Base-by-base conservation (phyloP, 129 eudicot genomes). In the Cynara cardunculus region DNA sequence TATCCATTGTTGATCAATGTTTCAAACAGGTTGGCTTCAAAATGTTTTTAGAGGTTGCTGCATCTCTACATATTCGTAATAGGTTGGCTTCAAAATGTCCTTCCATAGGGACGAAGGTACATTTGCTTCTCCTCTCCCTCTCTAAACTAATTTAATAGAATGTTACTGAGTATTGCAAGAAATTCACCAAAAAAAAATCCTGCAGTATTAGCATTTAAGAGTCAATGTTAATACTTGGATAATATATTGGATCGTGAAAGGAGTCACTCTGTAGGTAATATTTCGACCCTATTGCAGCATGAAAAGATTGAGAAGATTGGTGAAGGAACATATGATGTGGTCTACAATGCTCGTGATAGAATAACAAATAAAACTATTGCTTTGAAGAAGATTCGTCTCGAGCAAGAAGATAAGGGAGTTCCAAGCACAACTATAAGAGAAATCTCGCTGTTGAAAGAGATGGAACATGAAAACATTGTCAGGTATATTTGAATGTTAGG, bases 321-420 rank as follows among this genome's bases (percentile, higher is more conserved):
- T 16, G 94, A 92, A 85, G 98, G 98, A 81, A 92, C 98, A 1
- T 94, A 90, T n/a, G 97, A 97, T 69, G 98, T 94, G 71, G 98
- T 94, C 25, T 94, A 92, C 85, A 94, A 92, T 87, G 97, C 96
- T 80, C 97, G 98, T 75, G 96, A 92, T 80, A 85, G 81, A 25
- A 81, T 78, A 71, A 92, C 97, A 12, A 94, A 94, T 82, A 90
- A 94, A 85, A 94, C 96, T 62, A 90, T 94, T 82, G 98, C 98
- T 27, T 82, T 94, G 85, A 94, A 94, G 87, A 94, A 94, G 84
- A 94, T 94, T 69, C 85, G 97, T 37, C 75, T 94, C 84, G 98
- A 94, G 85, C 96, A 94, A 86, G 97, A 92, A 82, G 97, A 94
- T 46, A 97, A 92, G 77, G 98, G 98, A 12, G 97, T 94, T 25